Base-by-base conservation (phyloP, 1,284 basidiomycete species). In the Tilletia walkeri region DNA sequence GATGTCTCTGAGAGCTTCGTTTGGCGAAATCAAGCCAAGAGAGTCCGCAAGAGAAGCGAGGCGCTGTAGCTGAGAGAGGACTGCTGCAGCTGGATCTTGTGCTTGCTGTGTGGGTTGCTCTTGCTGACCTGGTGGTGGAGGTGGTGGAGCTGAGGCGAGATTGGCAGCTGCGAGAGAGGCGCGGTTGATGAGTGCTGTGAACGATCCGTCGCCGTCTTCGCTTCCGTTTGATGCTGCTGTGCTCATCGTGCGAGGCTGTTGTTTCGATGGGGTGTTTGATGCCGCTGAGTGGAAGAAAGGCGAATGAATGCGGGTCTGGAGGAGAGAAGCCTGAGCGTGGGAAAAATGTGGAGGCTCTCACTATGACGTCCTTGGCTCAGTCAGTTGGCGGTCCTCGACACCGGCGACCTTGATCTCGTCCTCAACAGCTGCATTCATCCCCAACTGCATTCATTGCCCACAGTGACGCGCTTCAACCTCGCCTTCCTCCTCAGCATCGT, bases 1-100 rank as follows among this genome's bases (percentile, higher is more conserved):
- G 18, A 80, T 75, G 54, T 80, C 79, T 4, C 75, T 61, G 48
- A 79, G 49, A 3, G 69, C 68, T 38, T 80, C 79, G 70, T 79
- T 78, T 50, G 38, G 24, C 3, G 73, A 76, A n/a, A 80, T 67
- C 39, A 80, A 70, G 39, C 68, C 69, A 56, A 76, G 69, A 3
- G 78, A 76, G 66, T 78, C 72, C 1, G 78, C 73, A 16, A 75
- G 69, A 24, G 59, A 16, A 5, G 16, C 20, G 59, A 61, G 14
- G 1, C 16, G 30, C 59, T 36, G 9, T 6, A 61, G 59, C 30
- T 61, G 59, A 12, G 30, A n/a, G 59, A 39, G 30, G 16, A 39
- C 59, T n/a, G 16, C 59, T 16, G 34, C 3, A 18, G 59, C 38
- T 34, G 59, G 59, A 34, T 34, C 30, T 61, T 34, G 59, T 61